Base-by-base conservation (phyloP, 805 yeast genomes). In the Saccharomycopsis fodiens region DNA sequence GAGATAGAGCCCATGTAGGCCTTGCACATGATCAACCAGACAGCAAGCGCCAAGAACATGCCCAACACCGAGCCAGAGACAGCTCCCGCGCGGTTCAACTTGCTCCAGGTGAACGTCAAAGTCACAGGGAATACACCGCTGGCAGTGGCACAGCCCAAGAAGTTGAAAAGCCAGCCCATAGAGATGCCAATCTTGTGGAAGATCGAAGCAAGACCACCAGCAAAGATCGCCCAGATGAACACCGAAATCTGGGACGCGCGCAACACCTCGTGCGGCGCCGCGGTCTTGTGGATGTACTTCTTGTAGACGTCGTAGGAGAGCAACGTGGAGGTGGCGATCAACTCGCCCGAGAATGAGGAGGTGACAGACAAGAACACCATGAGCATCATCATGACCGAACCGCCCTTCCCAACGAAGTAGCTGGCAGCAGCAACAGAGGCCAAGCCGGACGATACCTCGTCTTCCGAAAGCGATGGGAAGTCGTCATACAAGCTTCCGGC, bases 301-400 rank as follows among this genome's bases (percentile, higher is more conserved):
- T 68, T 64, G 59, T 65, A 72, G 46, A 70, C 62, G 55, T 72
- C 78, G 52, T 67, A 72, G 2, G 76, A 69, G 35, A 71, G 50
- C 52, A 68, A 58, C 2, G 72, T 63, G 0, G 70, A 63, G 3
- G 67, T 56, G 4, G 71, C 70, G 53, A 68, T 66, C 41, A 67
- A 51, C 47, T 67, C 72, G 41, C 69, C 70, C 23, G 69, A 62
- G 39, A 66, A 59, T 2, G 73, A 64, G 2, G 71, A 64, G 4
- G 70, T 66, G 2, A 66, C 71, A 1, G 71, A 64, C 32, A 67
- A 53, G 59, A 68, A 68, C 3, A 67, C 57, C 70, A 69, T 69
- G 31, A 69, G 46, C 27, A 70, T 48, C 12, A 65, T 70, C 37
- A 67, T 59, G 2, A 59, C 64, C 3, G 71, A 67, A 3, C 75